A percentile compares a stretch with the other conserved stretches of the same genome.
Evolutionary conservation across 2,329 filamentous ascomycete genomes (phyloP).

Genomic region (Ascocoryne sarcoides): DNA sequence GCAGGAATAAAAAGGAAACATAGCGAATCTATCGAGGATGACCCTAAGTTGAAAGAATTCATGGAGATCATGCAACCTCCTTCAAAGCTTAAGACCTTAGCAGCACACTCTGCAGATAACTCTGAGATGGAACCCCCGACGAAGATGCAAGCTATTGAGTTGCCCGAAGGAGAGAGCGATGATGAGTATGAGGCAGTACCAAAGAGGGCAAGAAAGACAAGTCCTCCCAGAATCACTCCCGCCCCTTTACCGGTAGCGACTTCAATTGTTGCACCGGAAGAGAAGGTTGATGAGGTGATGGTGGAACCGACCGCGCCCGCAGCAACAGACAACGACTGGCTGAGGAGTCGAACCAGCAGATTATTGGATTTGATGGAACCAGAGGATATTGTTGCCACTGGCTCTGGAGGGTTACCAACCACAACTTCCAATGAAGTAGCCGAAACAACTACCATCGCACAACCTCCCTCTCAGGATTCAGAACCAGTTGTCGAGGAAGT

Average conservation of each 20-base stretch:
- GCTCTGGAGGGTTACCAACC: constrained; percentile 1
- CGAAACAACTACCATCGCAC: constrained; percentile 4
- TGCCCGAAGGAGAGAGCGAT: constrained; percentile 54
- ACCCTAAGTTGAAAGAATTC: constrained; percentile 80
- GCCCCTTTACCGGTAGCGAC: constrained; percentile 3
- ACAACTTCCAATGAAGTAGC: constrained; percentile 5
- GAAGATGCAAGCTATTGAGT: constrained; percentile 34
- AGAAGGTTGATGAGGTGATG: constrained; percentile 19
- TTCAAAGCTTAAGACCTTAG: constrained; percentile 55
- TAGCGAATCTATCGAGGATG: constrained; percentile 47
- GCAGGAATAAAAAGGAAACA: constrained; percentile 56
- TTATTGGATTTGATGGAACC: constrained; percentile 71
- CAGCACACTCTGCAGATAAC: constrained; percentile 40
- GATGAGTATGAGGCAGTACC: constrained; percentile 66
- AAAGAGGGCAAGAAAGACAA: constrained; percentile 36
- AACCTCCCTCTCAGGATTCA: neutral
- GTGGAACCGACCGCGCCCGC: constrained; percentile 12
- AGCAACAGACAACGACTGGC: constrained; percentile 66
- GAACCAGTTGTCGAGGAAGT: constrained; percentile 9
- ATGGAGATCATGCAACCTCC: constrained; percentile 69
- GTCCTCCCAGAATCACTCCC: constrained; percentile 9
- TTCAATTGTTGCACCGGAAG: constrained; percentile 5
- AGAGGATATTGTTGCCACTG: constrained; percentile 23
- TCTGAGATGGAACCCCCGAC: constrained; percentile 32
- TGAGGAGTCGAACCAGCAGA: constrained; percentile 79